Percentiles rank a stretch among this genome's conserved stretches.
phyloP scores from a whole-genome alignment of 352 stramenopile species.

The Phytophthora citrophthora region DNA sequence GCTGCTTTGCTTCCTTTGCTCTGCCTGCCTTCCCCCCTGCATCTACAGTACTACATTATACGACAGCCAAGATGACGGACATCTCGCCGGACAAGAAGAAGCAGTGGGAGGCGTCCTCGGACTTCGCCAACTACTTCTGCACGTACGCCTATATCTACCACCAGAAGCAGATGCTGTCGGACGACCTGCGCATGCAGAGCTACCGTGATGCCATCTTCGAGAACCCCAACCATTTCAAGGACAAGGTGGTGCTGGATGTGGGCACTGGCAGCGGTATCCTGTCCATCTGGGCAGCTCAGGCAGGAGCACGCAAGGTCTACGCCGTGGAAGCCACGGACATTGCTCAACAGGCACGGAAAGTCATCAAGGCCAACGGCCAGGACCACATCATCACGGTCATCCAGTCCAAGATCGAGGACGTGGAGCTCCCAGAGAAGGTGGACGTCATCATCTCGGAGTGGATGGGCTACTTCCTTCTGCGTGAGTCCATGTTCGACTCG shows the following conservation, averaged over 20 bases:
- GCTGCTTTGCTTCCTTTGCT: not conserved
- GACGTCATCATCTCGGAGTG: constrained; percentile 99
- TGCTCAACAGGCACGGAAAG: constrained; percentile 94
- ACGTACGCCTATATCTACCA: constrained; percentile 92
- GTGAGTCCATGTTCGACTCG: constrained; percentile 99
- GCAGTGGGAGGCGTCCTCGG: constrained; percentile 79
- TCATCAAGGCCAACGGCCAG: constrained; percentile 97
- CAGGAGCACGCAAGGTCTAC: constrained; percentile 98
- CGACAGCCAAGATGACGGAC: constrained; percentile 38
- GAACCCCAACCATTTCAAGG: constrained; percentile 97
- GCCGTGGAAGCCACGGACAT: constrained; percentile 98
- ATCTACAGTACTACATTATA: not conserved
- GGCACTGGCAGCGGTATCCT: constrained; percentile 99
- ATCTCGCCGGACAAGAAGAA: constrained; percentile 84
- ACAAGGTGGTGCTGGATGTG: constrained; percentile 99
- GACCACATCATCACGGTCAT: constrained; percentile 98
- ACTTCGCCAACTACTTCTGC: constrained; percentile 93
- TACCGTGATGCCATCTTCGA: constrained; percentile 99
- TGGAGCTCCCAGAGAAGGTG: constrained; percentile 97
- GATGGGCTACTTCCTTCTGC: constrained; percentile 99
- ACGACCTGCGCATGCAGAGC: constrained; percentile 98
- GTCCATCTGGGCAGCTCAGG: constrained; percentile 98
- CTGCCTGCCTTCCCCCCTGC: not conserved
- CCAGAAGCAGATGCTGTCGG: constrained; percentile 99
- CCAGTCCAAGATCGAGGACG: constrained; percentile 98